These are phyloP conservation scores for Globisporangium iwayamae DNA, from an alignment of 352 stramenopile species.

Conservation along the genomic window DNA sequence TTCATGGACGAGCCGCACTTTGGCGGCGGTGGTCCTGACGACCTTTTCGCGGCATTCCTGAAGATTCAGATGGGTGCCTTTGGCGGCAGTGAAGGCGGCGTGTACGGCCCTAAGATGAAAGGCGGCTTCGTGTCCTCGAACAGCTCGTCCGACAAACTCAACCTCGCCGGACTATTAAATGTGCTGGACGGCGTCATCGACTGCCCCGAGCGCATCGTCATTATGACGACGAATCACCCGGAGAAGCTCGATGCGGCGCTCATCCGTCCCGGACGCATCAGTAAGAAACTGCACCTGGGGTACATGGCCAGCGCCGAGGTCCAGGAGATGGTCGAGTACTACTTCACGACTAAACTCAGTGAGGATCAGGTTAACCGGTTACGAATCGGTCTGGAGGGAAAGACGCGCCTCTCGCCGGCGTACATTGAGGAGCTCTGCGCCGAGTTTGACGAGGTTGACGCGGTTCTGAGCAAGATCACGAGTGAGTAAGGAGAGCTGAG, in stretches of 20 bases:
- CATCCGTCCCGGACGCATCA: slow-evolving; percentile 83
- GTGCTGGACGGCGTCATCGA: slow-evolving; percentile 84
- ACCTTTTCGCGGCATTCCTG: slow-evolving; percentile 4
- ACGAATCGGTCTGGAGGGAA: neutral
- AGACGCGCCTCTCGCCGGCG: slow-evolving; percentile 5
- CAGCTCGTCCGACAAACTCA: slow-evolving; percentile 37
- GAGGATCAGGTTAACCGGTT: slow-evolving; percentile 13
- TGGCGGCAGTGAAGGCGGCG: neutral
- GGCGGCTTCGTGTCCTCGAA: slow-evolving; percentile 6
- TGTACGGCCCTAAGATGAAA: slow-evolving; percentile 1
- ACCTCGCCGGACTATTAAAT: slow-evolving; percentile 71
- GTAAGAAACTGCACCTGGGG: slow-evolving; percentile 71
- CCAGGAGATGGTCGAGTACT: slow-evolving; percentile 58
- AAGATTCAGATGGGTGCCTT: neutral
- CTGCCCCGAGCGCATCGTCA: slow-evolving; percentile 69
- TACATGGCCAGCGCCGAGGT: slow-evolving; percentile 46
- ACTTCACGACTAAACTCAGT: slow-evolving; percentile 32
- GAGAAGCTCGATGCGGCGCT: slow-evolving; percentile 86
- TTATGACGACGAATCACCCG: slow-evolving; percentile 90
- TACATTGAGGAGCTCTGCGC: slow-evolving; percentile 13
- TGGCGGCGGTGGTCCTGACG: neutral
- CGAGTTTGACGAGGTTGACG: slow-evolving; percentile 12
- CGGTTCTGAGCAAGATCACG: slow-evolving; percentile 4
- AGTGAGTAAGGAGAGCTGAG: neutral
- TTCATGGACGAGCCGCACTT: neutral